Base-by-base conservation (phyloP, 129 eudicot genomes). In the Tagetes patula region DNA sequence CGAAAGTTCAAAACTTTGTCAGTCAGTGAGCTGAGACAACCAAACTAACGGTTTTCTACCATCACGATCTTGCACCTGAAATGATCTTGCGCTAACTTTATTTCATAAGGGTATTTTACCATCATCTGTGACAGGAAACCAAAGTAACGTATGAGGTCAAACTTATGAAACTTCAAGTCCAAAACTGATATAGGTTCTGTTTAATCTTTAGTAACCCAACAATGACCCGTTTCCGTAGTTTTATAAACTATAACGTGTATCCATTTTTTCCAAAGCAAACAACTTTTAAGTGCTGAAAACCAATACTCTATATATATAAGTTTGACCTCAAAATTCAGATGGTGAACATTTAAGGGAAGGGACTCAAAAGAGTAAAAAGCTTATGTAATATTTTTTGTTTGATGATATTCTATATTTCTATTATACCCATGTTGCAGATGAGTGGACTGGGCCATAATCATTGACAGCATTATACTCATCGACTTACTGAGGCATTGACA, bases 401-500 rank as follows among this genome's bases (percentile, higher is more conserved):
- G 4, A 1, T 55, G 62, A 55, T 55, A 27, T 70, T 47, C 20
- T 36, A 58, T 14, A 20, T 20, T 20, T 20, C 27, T 20, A 20
- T 20, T 20, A 20, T 20, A 20, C 27, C 89, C 92, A 87, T 87
- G 87, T 84, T 47, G 85, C 87, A 38, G 77, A 54, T 7, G 89
- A 82, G 80, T 87, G 87, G 55, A 82, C 85, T 46, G 89, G 86
- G 67, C 89, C 93, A 59, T 34, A 75, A 46, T 82, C 84, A 7
- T 82, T 82, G 11, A 87, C 65, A 2, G 85, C 87, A 12, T 70
- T 81, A 72, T 68, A 87, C 80, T 82, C 92, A 4, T 85, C 80
- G 79, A 84, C 84, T 80, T 84, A 84, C 54, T 82, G 79, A 87
- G 82, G 80, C 84, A 84, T 48, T 1, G 85, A 87, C 65, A 82